Evolutionary conservation across 192 early-diverging fungal species (phyloP), one percentile per base, ranked within the genome.

Genomic region (Spinellus fusiger): DNA sequence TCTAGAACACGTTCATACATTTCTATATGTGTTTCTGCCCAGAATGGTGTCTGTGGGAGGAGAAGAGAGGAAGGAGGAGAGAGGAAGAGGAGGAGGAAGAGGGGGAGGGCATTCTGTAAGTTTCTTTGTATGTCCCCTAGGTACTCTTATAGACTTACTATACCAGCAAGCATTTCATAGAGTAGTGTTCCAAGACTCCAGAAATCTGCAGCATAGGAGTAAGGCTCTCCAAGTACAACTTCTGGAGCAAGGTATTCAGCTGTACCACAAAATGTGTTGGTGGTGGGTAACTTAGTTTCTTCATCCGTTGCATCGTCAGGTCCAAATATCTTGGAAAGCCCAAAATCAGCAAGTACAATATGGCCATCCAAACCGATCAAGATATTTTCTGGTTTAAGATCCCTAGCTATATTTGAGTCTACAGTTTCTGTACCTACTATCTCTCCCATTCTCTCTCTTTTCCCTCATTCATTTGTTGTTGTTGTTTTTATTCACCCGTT

Each of bases 231-330:
- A 16, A 71, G 73, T 18, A 92, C 59, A 8, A 93, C 80, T 72
- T 93, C 91, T 8, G 94, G 94, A 1, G 95, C 95, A 54, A 96
- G 75, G 64, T 94, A 94, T 56, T 89, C 85, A 2, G 89, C 86
- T 12, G 91, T 96, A 35, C 92, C 93, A 68, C 92, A 94, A 68
- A 93, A 95, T 0, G 93, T 92, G 48, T 75, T 83, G 4, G 91
- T 90, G 16, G 80, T 76, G 61, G 69, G 75, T 28, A 66, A 68
- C 25, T 69, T 70, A 38, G 76, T 67, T 34, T 79, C 75, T 26
- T 80, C 77, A 5, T 29, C 29, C 0, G 59, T 31, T 2, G 31
- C 29, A 7, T 65, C 63, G 1, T 59, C 52, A 12, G 47, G 18
- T 8, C 29, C 16, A 25, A 70, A 64, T 55, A 58, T 56, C 61